These are phyloP conservation scores for Vitis cinerea DNA, from an alignment of 164 flowering plant genomes.

Conservation along the genomic window DNA sequence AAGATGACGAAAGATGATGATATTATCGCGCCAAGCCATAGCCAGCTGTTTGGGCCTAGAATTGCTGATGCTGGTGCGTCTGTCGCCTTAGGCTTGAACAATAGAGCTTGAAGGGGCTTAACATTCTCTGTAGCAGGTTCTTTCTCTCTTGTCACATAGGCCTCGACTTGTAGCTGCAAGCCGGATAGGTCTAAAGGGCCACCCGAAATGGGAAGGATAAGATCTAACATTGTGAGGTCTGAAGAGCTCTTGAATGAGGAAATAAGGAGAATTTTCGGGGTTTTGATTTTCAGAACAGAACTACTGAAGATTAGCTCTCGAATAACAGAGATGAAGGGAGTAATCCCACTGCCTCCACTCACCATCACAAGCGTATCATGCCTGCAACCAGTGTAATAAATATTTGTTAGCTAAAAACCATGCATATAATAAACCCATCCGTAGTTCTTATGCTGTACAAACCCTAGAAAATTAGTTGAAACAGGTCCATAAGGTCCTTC, in stretches of 20 bases:
- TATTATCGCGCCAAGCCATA: constrained; percentile 65
- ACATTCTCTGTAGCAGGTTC: neutral
- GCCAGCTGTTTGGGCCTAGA: constrained; percentile 68
- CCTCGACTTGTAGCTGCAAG: constrained; percentile 17
- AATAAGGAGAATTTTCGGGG: constrained; percentile 47
- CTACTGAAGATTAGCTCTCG: constrained; percentile 45
- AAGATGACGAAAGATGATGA: constrained; percentile 58
- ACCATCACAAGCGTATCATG: constrained; percentile 65
- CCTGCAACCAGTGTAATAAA: constrained; percentile 29
- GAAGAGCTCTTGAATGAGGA: constrained; percentile 55
- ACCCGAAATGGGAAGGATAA: constrained; percentile 43
- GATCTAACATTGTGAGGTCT: constrained; percentile 65
- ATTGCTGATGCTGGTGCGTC: constrained; percentile 50
- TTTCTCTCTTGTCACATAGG: constrained; percentile 19
- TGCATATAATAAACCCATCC: too few species aligned
- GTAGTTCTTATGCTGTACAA: neutral
- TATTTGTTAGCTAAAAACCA: too few species aligned
- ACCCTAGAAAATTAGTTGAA: constrained; percentile 8
- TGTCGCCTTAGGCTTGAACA: constrained; percentile 49
- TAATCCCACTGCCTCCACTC: constrained; percentile 82
- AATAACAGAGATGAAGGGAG: constrained; percentile 74
- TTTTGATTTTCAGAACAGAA: constrained; percentile 20
- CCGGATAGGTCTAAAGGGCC: constrained; percentile 4
- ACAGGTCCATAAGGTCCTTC: constrained; percentile 16
- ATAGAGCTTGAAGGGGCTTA: constrained; percentile 25